Conservation (phyloP, 2,329 filamentous ascomycete genomes). For the Xylariales sp. region DNA sequence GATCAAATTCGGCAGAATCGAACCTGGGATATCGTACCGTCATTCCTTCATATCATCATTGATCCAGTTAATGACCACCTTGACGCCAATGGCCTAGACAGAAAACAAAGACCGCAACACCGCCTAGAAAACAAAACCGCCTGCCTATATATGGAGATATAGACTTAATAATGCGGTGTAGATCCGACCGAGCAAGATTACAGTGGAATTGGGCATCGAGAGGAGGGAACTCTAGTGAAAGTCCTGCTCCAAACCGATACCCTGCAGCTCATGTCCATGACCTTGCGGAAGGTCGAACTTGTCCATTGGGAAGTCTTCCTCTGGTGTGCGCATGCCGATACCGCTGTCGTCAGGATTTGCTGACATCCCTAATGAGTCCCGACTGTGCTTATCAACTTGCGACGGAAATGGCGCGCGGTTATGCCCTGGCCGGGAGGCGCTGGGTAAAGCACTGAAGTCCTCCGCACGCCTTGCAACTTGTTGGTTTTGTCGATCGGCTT, state of each 20-base stretch:
- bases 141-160: constrained; percentile 3
- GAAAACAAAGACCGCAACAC: background rate
- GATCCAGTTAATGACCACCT: background rate
- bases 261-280: constrained; percentile 28
- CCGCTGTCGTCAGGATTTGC: constrained; percentile 65
- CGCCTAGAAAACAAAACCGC: background rate
- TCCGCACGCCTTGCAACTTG: constrained; percentile 42
- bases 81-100: background rate
- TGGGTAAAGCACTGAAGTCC: constrained; percentile 37
- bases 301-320: constrained; percentile 59
- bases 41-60: constrained; percentile 6
- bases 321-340: constrained; percentile 65
- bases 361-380: constrained; percentile 40
- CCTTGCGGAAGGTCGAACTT: constrained; percentile 47
- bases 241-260: constrained; percentile 13
- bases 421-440: constrained; percentile 43
- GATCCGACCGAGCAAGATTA: background rate
- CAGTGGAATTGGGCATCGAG: too few species aligned
- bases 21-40: constrained; percentile 1
- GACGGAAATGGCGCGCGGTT: constrained; percentile 45
- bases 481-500: constrained; percentile 28
- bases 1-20: background rate
- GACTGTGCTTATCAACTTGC: constrained; percentile 35
- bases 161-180: background rate
- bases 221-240: constrained; percentile 1